Evolutionary conservation across 2,329 filamentous ascomycete genomes (phyloP).

Genomic region (Scedosporium minutisporum): DNA sequence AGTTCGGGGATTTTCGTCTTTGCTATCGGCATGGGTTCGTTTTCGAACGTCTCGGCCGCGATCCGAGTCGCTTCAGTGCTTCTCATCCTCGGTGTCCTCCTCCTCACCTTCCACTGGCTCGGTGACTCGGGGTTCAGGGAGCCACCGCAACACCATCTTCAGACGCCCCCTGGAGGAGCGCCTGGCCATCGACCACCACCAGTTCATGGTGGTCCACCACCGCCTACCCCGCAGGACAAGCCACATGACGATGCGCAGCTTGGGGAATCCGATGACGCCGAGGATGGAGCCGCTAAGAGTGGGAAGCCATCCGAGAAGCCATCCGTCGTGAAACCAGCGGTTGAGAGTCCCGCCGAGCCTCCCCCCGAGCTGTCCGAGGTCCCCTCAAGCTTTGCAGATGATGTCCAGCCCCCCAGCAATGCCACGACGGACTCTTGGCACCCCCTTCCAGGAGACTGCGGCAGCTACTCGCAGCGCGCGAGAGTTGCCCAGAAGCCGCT

Average conservation of each 20-base stretch:
- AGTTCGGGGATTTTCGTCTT: too few species aligned
- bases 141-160: not conserved
- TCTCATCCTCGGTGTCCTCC: not conserved
- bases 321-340: not conserved
- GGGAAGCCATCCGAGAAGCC: not conserved
- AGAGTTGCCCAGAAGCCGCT: slow-evolving; percentile 50
- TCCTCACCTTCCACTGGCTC: slow-evolving; percentile 2
- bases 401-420: not conserved
- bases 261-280: too few species aligned
- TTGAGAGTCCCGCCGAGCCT: not conserved
- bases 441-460: slow-evolving; percentile 1
- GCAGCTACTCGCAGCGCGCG: slow-evolving; percentile 9
- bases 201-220: not conserved
- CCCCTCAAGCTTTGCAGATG: not conserved
- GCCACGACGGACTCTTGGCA: not conserved
- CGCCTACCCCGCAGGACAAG: not conserved
- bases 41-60: not conserved
- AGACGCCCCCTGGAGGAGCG: not conserved
- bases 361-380: not conserved
- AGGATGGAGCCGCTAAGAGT: too few species aligned
- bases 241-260: not conserved
- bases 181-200: not conserved
- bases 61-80: not conserved
- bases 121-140: not conserved
- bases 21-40: not conserved